Base-by-base conservation (phyloP, 1,139 yeast species). In the Suhomyces bribrorum region DNA sequence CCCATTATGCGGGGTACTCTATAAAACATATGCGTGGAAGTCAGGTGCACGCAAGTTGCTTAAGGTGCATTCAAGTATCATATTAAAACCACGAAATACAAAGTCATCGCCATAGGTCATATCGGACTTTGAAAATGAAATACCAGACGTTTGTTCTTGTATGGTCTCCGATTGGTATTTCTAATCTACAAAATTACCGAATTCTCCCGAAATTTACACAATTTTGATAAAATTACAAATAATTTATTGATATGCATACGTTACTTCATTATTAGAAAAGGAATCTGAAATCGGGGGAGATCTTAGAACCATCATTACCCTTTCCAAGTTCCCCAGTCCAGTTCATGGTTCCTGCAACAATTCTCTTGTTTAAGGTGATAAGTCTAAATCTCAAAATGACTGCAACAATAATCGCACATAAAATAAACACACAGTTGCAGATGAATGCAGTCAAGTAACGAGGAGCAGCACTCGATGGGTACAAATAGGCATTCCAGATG, bases 401-500 rank as follows among this genome's bases (percentile, higher is more conserved):
- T 0, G 79, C 77, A 42, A 69, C 54, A 2, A 53, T 44, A 15
- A 73, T 69, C 2, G 79, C 66, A 31, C 61, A 56, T 11, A 62
- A 61, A 26, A 75, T 54, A 46, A 75, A 75, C 2, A 58, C 79
- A 62, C 75, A 68, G 56, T 75, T 75, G 48, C 79, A 73, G 14
- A 65, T 56, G 46, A 74, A 72, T 2, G 80, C 80, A 17, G 62
- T 59, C 38, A 66, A 51, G 47, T 70, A 75, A 36, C 71, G 60
- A 27, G 80, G 81, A 20, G 69, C 73, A 26, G 56, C 61, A 17
- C 62, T 44, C 2, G 59, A 35, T 16, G 77, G 77, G 46, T 75
- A 75, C 40, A 75, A 59, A 53, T 70, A 75, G 2, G 79, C 61
- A 46, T 73, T 75, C 80, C 81, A 75, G 40, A 75, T 74, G 3